A percentile compares a stretch with the other conserved stretches of the same genome.
Evolutionary conservation across 1,284 basidiomycete genomes (phyloP).

Genomic region (Porodaedalea pini): DNA sequence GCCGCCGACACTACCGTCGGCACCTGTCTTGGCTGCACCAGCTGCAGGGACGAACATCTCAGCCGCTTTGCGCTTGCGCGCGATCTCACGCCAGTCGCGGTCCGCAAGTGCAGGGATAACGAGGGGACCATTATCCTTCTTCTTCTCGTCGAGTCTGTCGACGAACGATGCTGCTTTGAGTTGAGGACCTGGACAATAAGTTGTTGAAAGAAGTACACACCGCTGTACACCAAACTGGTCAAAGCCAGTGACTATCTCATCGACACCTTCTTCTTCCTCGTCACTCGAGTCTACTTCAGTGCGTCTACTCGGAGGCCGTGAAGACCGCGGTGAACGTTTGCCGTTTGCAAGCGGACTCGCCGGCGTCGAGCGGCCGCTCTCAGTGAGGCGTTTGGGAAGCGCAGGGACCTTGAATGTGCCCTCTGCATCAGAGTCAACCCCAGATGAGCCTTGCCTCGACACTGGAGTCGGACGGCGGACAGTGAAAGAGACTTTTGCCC

Average conservation of each 20-base stretch:
- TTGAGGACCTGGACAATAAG: constrained; percentile 41
- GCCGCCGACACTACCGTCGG: constrained; percentile 77
- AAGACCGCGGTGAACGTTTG: constrained; percentile 42
- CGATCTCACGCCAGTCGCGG: constrained; percentile 81
- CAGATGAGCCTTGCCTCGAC: constrained; percentile 56
- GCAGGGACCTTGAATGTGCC: constrained; percentile 52
- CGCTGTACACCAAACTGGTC: constrained; percentile 68
- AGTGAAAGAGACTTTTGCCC: constrained; percentile 58
- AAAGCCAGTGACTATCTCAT: constrained; percentile 73
- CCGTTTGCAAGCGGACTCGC: constrained; percentile 54
- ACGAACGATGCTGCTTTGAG: constrained; percentile 52
- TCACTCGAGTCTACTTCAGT: constrained; percentile 55
- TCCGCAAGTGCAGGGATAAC: constrained; percentile 84
- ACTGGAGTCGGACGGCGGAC: constrained; percentile 64
- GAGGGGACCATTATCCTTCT: constrained; percentile 58
- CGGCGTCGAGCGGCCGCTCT: constrained; percentile 39
- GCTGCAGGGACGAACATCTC: constrained; percentile 66
- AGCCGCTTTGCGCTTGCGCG: constrained; percentile 50
- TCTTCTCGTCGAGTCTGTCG: constrained; percentile 42
- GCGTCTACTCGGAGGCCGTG: constrained; percentile 21
- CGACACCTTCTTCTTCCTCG: constrained; percentile 44
- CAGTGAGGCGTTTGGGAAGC: constrained; percentile 51
- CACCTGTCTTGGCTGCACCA: constrained; percentile 55
- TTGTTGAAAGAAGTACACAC: constrained; percentile 53
- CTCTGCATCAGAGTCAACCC: constrained; percentile 50